Percentiles rank a stretch among this genome's conserved stretches.
Conservation (phyloP, 805 yeast species). For the Candida stauntonica region DNA sequence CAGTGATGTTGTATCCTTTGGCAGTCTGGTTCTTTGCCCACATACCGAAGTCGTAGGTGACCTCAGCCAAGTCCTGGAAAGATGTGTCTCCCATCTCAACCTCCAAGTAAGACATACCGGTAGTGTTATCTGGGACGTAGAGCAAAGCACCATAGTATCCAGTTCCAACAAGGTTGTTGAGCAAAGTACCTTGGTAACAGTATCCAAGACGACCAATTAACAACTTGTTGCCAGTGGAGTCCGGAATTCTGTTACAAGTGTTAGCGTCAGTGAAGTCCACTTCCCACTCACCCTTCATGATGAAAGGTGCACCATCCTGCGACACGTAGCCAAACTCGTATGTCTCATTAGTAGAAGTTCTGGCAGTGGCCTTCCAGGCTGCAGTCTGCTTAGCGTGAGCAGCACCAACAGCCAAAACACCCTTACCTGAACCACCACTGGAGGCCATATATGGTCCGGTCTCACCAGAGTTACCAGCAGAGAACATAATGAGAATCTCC, state of each 20-base stretch:
- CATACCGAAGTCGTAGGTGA: conserved; percentile 9
- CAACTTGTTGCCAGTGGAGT: neutral
- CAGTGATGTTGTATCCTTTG: conserved; percentile 9
- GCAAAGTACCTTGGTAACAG: conserved; percentile 1
- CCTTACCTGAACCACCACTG: conserved; percentile 14
- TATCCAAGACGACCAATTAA: conserved; percentile 6
- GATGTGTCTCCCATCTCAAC: neutral
- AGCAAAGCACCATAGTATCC: conserved; percentile 3
- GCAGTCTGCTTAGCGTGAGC: conserved; percentile 10
- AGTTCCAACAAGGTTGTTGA: neutral
- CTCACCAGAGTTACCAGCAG: conserved; percentile 19
- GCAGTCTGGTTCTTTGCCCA: conserved; percentile 7
- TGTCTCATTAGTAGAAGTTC: conserved; percentile 10
- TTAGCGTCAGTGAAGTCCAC: conserved; percentile 2
- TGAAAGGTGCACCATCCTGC: conserved; percentile 3
- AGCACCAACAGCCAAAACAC: conserved; percentile 15
- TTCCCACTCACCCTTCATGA: conserved; percentile 5
- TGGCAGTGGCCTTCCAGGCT: conserved; percentile 8
- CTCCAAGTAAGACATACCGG: neutral
- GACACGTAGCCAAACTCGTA: conserved; percentile 7
- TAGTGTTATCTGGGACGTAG: conserved; percentile 1
- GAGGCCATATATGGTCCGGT: conserved; percentile 14
- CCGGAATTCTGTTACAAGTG: conserved; percentile 5
- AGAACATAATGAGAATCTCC: conserved; percentile 11
- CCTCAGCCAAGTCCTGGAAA: conserved; percentile 4